Evolutionary conservation across 352 stramenopile species (phyloP).

Genomic region (Phytophthora foliorum): DNA sequence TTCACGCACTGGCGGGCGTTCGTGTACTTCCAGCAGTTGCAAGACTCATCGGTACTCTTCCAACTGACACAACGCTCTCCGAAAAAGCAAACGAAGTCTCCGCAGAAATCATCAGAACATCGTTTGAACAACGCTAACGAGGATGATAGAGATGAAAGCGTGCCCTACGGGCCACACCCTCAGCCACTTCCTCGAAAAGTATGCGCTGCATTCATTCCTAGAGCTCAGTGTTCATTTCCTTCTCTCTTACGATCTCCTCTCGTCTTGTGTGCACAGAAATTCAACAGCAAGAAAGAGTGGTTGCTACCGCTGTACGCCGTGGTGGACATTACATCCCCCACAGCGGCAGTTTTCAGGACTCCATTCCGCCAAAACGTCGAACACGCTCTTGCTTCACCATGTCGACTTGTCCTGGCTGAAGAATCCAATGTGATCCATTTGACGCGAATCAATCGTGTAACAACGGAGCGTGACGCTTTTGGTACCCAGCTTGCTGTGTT

Average conservation of each 20-base stretch:
- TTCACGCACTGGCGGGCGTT: slow-evolving; percentile 65
- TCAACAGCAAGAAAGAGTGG: slow-evolving; percentile 57
- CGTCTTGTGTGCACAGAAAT: slow-evolving; percentile 37
- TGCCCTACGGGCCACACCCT: slow-evolving; percentile 25
- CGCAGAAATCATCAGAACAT: slow-evolving; percentile 3
- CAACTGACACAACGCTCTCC: slow-evolving; percentile 13
- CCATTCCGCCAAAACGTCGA: slow-evolving; percentile 41
- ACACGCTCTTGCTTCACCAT: slow-evolving; percentile 13
- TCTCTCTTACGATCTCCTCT: slow-evolving; percentile 5
- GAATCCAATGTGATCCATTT: slow-evolving; percentile 57
- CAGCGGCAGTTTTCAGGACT: slow-evolving; percentile 36
- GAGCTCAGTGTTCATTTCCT: not conserved
- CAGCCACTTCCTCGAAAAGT: slow-evolving; percentile 38
- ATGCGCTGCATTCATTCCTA: not conserved
- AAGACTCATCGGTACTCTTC: slow-evolving; percentile 49
- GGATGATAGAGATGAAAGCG: slow-evolving; percentile 3
- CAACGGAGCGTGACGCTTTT: not conserved
- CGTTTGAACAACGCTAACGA: slow-evolving; percentile 3
- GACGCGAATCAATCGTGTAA: slow-evolving; percentile 7
- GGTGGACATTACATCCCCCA: slow-evolving; percentile 38
- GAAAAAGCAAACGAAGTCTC: slow-evolving; percentile 26
- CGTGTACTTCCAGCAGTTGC: slow-evolving; percentile 60
- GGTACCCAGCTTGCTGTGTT: not conserved
- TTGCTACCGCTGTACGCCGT: slow-evolving; percentile 60
- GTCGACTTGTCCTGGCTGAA: slow-evolving; percentile 46